Percentiles rank a stretch among this genome's conserved stretches.
Evolutionary conservation across 208 protist genomes (phyloP).

Genomic region (Entamoeba histolytica): DNA sequence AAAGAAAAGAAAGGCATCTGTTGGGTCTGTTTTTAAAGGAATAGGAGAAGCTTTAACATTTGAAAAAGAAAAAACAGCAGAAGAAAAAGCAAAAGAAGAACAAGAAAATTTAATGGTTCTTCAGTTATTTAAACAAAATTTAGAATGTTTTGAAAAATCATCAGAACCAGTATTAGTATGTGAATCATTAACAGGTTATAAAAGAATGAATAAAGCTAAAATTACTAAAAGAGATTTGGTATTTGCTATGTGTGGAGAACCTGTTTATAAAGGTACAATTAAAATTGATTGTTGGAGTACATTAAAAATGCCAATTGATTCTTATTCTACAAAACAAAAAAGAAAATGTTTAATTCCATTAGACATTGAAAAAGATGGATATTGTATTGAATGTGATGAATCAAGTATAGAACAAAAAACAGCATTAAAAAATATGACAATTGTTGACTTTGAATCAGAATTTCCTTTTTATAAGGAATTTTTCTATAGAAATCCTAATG

Average conservation of each 20-base stretch:
- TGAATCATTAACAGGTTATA: background rate
- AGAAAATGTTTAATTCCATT: background rate
- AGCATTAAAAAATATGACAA: background rate
- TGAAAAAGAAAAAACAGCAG: background rate
- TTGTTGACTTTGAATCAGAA: background rate
- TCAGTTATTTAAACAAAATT: background rate
- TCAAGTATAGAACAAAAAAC: background rate
- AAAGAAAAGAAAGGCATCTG: background rate
- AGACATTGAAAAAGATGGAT: background rate
- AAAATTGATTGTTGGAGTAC: background rate
- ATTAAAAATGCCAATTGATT: background rate
- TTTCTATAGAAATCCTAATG: background rate
- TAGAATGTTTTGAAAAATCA: background rate
- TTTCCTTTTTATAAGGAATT: background rate
- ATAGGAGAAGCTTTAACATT: background rate
- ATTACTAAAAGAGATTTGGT: background rate
- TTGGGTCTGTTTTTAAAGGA: background rate
- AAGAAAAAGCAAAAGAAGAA: background rate
- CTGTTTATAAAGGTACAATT: background rate
- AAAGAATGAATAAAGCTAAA: background rate
- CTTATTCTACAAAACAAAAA: background rate
- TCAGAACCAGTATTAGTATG: background rate
- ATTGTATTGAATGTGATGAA: background rate
- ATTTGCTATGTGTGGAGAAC: background rate
- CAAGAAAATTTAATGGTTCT: background rate